Evolutionary conservation across 176 grass and related monocot genomes (phyloP), one percentile per base, ranked within the genome.

Genomic region (Tillandsia leiboldiana): DNA sequence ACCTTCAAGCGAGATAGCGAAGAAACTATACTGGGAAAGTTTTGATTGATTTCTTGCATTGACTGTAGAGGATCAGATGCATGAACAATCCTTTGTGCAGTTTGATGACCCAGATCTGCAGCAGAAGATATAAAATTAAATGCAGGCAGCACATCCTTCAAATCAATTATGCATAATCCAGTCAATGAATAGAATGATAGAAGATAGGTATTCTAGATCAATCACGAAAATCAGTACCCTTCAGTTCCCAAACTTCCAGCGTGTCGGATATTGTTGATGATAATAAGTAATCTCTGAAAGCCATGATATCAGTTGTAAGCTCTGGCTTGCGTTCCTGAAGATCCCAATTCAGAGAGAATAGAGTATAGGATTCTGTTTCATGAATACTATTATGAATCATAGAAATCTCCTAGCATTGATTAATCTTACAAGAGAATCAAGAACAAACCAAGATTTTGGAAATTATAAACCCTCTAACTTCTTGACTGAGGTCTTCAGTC

Each of bases 41-140:
- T 97, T 85, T 97, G 93, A 80, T 85, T 97, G 69, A 97, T 97
- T 82, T 97, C 93, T 74, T 90, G 89, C 93, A 97, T 97, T 70
- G 93, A 92, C 71, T 92, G 93, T 80, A 97, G 81, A 50, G 93
- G 93, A 74, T 97, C 93, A 73, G 82, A 92, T 72, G 93, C 89
- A 79, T 92, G 93, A 83, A 97, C 68, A 51, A 97, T 92, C 71
- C 86, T 92, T 58, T 97, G 89, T 69, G 84, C 88, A 58, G 93
- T 97, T 71, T 97, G 93, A 78, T 97, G 93, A 64, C 93, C 93
- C 82, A 97, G 87, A 78, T 97, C 93, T 97, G 79, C 18, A 47
- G 18, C 63, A n/a, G 47, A n/a, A 82, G 54, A 42, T 48, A 54
- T 48, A 84, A 26, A 76, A 23, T 12, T 49, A 69, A 82, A 67